Evolutionary conservation across 306 rosid genomes (phyloP).

Genomic region (Ziziphus jujuba): DNA sequence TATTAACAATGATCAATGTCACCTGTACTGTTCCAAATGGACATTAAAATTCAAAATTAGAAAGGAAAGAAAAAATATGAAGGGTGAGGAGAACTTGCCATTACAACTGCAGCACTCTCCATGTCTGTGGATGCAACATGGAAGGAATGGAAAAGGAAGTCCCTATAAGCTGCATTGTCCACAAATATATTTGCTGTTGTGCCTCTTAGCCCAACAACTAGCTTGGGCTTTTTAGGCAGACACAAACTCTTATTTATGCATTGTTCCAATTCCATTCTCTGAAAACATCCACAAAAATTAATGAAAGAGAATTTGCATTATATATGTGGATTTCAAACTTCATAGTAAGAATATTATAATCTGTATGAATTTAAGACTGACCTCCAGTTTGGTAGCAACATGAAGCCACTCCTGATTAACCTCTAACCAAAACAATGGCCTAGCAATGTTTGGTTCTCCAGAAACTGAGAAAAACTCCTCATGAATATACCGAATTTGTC

Average conservation of each 20-base stretch:
- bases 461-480: too few species aligned
- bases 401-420: slow-evolving; percentile 39
- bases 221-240: slow-evolving; percentile 37
- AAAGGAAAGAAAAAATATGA: too few species aligned
- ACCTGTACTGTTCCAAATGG: too few species aligned
- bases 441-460: too few species aligned
- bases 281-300: too few species aligned
- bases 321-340: too few species aligned
- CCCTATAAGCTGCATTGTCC: slow-evolving; percentile 53
- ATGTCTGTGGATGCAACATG: slow-evolving; percentile 40
- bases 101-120: slow-evolving; percentile 54
- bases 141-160: slow-evolving; percentile 37
- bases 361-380: too few species aligned
- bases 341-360: too few species aligned
- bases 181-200: slow-evolving; percentile 42
- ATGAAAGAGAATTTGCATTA: too few species aligned
- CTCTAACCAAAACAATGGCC: slow-evolving; percentile 31
- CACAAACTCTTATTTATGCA: slow-evolving; percentile 45
- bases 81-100: slow-evolving; percentile 34
- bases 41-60: too few species aligned
- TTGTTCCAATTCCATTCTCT: slow-evolving; percentile 35
- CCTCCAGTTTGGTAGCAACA: slow-evolving; percentile 40
- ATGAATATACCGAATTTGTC: too few species aligned
- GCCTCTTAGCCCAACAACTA: slow-evolving; percentile 41
- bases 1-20: too few species aligned